Evolutionary conservation across 768 basidiomycete genomes (phyloP).

Genomic region (Rhodosporidiobolus sp.): DNA sequence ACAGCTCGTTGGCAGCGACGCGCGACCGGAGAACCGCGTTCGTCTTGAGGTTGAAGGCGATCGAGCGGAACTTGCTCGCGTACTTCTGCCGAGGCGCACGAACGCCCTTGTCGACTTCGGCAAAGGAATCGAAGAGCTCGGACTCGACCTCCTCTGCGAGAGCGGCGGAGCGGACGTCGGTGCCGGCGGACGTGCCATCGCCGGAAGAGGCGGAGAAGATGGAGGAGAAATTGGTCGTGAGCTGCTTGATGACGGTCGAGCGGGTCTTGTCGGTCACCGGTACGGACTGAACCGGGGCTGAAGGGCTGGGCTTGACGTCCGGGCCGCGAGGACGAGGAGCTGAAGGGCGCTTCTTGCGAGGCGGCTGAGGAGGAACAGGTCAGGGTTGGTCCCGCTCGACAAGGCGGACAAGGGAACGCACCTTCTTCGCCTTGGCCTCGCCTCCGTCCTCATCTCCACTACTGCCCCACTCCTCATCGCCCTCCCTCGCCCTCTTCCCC

Average conservation of each 20-base stretch:
- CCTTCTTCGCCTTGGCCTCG: background rate
- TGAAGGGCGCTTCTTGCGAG: background rate
- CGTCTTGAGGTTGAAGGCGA: slow-evolving; percentile 82
- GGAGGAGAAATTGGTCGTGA: slow-evolving; percentile 35
- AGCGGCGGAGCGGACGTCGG: slow-evolving; percentile 20
- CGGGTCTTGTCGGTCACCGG: slow-evolving; percentile 38
- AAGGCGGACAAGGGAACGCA: background rate
- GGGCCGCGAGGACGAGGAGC: background rate
- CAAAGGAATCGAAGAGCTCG: slow-evolving; percentile 69
- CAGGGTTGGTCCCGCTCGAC: background rate
- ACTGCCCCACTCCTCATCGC: background rate
- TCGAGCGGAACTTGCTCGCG: slow-evolving; percentile 78
- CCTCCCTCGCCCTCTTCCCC: background rate
- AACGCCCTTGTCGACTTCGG: slow-evolving; percentile 69
- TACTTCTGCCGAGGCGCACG: slow-evolving; percentile 39
- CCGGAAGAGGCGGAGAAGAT: slow-evolving; percentile 25
- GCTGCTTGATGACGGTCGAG: slow-evolving; percentile 35
- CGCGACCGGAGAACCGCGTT: slow-evolving; percentile 73
- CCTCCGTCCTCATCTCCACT: background rate
- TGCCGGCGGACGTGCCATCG: slow-evolving; percentile 5
- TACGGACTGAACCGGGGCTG: background rate
- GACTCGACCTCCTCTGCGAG: slow-evolving; percentile 66
- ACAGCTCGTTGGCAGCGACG: slow-evolving; percentile 65
- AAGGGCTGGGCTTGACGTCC: background rate
- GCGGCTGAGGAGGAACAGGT: background rate